These are phyloP conservation scores for Boletus rubescentipes DNA, from an alignment of 768 basidiomycete species.

Conservation along the genomic window DNA sequence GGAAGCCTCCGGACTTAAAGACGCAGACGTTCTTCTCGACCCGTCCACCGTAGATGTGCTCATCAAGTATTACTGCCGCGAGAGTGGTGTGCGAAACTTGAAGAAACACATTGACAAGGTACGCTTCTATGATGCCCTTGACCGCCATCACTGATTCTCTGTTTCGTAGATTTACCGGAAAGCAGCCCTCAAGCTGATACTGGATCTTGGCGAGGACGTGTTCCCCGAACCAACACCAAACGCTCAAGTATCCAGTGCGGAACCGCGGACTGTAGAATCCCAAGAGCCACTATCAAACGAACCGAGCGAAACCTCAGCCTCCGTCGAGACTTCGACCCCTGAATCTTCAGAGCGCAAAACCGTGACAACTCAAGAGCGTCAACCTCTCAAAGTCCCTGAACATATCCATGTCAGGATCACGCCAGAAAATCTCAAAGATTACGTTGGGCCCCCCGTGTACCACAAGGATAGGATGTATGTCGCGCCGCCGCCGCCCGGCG, in stretches of 20 bases:
- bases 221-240: conserved; percentile 66
- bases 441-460: conserved; percentile 94
- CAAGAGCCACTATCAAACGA: conserved; percentile 48
- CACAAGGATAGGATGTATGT: conserved; percentile 93
- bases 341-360: conserved; percentile 40
- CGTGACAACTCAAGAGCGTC: conserved; percentile 75
- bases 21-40: conserved; percentile 79
- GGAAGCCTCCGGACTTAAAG: conserved; percentile 83
- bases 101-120: conserved; percentile 99
- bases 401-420: conserved; percentile 79
- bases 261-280: conserved; percentile 47
- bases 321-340: conserved; percentile 17
- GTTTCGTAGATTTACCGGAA: conserved; percentile 86
- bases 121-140: neutral
- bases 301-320: conserved; percentile 22
- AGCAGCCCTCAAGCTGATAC: conserved; percentile 87
- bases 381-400: conserved; percentile 79
- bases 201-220: conserved; percentile 83
- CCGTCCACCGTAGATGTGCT: conserved; percentile 77
- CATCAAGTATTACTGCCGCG: conserved; percentile 96
- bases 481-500: conserved; percentile 80
- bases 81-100: conserved; percentile 93
- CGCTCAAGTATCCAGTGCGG: conserved; percentile 12
- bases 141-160: neutral
- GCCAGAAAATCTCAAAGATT: conserved; percentile 88